Conservation (phyloP, 352 stramenopile species). For the Globisporangium spiculum region DNA sequence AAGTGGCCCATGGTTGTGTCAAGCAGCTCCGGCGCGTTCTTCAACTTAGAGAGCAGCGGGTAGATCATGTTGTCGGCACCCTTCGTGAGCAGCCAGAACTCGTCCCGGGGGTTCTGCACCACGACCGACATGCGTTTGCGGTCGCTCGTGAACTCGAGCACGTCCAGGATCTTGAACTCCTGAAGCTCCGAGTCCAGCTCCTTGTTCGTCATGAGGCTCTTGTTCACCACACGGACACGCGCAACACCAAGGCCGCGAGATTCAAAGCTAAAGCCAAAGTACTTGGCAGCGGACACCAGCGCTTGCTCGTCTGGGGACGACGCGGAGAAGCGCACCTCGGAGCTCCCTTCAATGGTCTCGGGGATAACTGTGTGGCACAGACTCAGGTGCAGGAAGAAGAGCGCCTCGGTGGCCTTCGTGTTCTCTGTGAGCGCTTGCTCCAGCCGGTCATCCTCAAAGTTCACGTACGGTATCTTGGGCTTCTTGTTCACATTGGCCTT, state of each 20-base stretch:
- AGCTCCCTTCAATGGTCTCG: conserved; percentile 43
- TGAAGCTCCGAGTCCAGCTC: conserved; percentile 36
- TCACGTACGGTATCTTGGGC: conserved; percentile 69
- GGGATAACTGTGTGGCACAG: conserved; percentile 83
- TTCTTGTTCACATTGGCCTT: neutral
- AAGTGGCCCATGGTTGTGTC: conserved; percentile 65
- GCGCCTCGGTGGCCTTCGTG: conserved; percentile 34
- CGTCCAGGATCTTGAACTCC: conserved; percentile 87
- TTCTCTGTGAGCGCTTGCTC: conserved; percentile 25
- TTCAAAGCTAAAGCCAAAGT: conserved; percentile 80
- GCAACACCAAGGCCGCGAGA: conserved; percentile 60
- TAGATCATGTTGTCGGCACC: conserved; percentile 93
- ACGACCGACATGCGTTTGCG: conserved; percentile 84
- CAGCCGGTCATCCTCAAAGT: conserved; percentile 68
- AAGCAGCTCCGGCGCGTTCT: conserved; percentile 53
- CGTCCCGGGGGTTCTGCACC: conserved; percentile 62
- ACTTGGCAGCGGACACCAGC: conserved; percentile 85
- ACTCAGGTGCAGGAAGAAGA: conserved; percentile 86
- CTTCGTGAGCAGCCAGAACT: conserved; percentile 82
- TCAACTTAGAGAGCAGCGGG: conserved; percentile 56
- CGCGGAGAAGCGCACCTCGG: conserved; percentile 61
- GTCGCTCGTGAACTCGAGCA: conserved; percentile 95
- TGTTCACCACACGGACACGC: conserved; percentile 48
- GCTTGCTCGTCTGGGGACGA: conserved; percentile 88
- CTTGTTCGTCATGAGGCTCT: conserved; percentile 38